These are phyloP conservation scores for Daucus carota DNA, from an alignment of 129 eudicot genomes.

Conservation along the genomic window DH1_v3.0 NC_030385.2:40521501-40522000, in stretches of 20 bases:
- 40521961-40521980: background rate
- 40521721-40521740: background rate
- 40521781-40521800: background rate
- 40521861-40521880: background rate
- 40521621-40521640: constrained; percentile 55
- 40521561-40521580: constrained; percentile 68
- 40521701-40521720: background rate
- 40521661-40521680: background rate
- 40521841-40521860: background rate
- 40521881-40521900: background rate
- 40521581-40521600: constrained; percentile 62
- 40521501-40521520: constrained; percentile 81
- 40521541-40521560: constrained; percentile 70
- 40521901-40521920: background rate
- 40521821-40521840: background rate
- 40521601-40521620: constrained; percentile 78
- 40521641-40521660: constrained; percentile 65
- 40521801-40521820: background rate
- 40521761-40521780: background rate
- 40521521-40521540: constrained; percentile 97
- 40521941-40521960: background rate
- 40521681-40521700: background rate
- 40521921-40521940: background rate
- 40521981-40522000: background rate
- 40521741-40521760: background rate